These are phyloP conservation scores for Tremellales sp. DNA, from an alignment of 1,284 basidiomycete species.

Conservation along the genomic window DNA sequence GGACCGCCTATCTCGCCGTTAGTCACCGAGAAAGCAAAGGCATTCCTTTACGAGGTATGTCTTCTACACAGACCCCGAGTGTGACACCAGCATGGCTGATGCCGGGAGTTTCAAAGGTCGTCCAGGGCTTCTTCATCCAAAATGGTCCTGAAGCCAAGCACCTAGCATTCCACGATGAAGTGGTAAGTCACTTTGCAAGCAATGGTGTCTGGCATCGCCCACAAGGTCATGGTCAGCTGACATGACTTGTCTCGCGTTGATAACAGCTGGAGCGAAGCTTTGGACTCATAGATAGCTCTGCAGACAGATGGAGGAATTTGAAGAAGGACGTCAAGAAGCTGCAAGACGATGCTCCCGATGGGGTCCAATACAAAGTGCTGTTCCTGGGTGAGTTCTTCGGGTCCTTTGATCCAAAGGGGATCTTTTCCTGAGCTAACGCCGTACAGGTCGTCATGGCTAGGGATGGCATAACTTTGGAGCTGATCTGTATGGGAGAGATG, in stretches of 20 bases:
- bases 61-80: too few species aligned
- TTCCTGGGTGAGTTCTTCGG: conserved; percentile 15
- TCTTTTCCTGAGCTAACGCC: conserved; percentile 27
- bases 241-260: conserved; percentile 3
- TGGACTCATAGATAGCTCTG: conserved; percentile 36
- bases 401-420: conserved; percentile 27
- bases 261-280: conserved; percentile 35
- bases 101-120: too few species aligned
- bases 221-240: too few species aligned
- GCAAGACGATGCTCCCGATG: conserved; percentile 18
- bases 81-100: conserved; percentile 6
- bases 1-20: conserved; percentile 28
- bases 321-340: conserved; percentile 21
- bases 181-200: too few species aligned
- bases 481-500: too few species aligned
- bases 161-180: conserved; percentile 34
- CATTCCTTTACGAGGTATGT: conserved; percentile 37
- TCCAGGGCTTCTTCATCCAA: conserved; percentile 41
- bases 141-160: conserved; percentile 33
- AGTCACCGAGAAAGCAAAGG: conserved; percentile 22
- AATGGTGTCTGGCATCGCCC: too few species aligned
- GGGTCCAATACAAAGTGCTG: neutral
- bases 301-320: conserved; percentile 22
- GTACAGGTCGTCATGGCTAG: conserved; percentile 47
- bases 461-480: conserved; percentile 32